Percentiles rank a stretch among this genome's conserved stretches.
Conservation (phyloP, 129 eudicot species). For the Tagetes patula region DNA sequence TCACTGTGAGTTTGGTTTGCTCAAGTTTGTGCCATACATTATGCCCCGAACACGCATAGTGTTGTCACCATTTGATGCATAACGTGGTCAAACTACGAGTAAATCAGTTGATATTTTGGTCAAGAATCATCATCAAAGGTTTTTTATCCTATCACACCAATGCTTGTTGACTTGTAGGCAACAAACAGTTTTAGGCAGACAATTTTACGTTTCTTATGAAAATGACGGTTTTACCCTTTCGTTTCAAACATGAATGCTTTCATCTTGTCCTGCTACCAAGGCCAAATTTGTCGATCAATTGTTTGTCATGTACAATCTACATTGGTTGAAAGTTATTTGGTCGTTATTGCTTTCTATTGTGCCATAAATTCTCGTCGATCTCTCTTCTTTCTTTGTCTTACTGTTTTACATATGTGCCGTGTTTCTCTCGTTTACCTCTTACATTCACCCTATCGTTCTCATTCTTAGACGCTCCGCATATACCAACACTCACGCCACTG, state of each 20-base stretch:
- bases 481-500: background rate
- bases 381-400: background rate
- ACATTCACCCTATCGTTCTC: background rate
- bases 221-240: background rate
- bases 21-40: background rate
- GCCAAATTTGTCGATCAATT: too few relatives aligned
- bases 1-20: background rate
- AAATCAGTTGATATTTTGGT: conserved; percentile 3
- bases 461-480: background rate
- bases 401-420: background rate
- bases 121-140: background rate
- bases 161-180: conserved; percentile 1
- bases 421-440: background rate
- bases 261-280: too few relatives aligned
- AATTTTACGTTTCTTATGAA: background rate
- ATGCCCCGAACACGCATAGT: background rate
- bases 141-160: background rate
- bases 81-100: background rate
- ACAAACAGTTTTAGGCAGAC: too few relatives aligned
- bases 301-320: too few relatives aligned
- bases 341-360: too few relatives aligned
- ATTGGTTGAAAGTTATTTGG: too few relatives aligned
- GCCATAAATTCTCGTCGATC: too few relatives aligned
- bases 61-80: background rate
- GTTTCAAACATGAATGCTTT: too few relatives aligned